These are phyloP conservation scores for Lentinus polychrous DNA, from an alignment of 1,284 basidiomycete genomes.

Conservation along the genomic window DNA sequence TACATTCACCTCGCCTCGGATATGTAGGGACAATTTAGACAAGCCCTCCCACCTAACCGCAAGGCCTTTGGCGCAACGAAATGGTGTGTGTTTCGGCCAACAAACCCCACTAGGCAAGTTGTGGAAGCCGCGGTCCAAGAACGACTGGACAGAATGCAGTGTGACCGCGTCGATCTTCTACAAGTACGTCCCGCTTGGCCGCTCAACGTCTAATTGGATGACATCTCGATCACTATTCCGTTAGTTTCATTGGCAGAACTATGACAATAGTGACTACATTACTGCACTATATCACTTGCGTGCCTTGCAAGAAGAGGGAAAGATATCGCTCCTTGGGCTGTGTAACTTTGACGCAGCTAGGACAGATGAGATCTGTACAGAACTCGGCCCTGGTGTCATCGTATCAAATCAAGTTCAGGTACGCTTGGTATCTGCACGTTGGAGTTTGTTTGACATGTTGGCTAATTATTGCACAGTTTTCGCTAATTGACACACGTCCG, in stretches of 20 bases:
- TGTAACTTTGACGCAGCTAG: slow-evolving; percentile 75
- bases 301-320: slow-evolving; percentile 53
- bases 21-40: slow-evolving; percentile 59
- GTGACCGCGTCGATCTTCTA: slow-evolving; percentile 56
- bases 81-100: slow-evolving; percentile 70
- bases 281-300: slow-evolving; percentile 52
- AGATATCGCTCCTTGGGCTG: slow-evolving; percentile 62
- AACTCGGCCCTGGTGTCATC: slow-evolving; percentile 57
- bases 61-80: slow-evolving; percentile 67
- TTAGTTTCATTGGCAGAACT: slow-evolving; percentile 80
- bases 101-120: slow-evolving; percentile 43
- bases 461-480: slow-evolving; percentile 48
- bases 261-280: slow-evolving; percentile 63
- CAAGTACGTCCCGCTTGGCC: slow-evolving; percentile 38
- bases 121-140: slow-evolving; percentile 65
- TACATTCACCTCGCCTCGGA: neutral
- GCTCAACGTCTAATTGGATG: neutral
- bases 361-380: slow-evolving; percentile 73
- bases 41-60: slow-evolving; percentile 34
- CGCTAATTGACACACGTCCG: slow-evolving; percentile 71
- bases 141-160: slow-evolving; percentile 50
- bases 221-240: neutral
- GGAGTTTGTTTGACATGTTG: neutral
- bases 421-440: slow-evolving; percentile 6
- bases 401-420: slow-evolving; percentile 83